Evolutionary conservation across 352 stramenopile genomes (phyloP), one percentile per base, ranked within the genome.

Genomic region (Blastocystis sp.): DNA sequence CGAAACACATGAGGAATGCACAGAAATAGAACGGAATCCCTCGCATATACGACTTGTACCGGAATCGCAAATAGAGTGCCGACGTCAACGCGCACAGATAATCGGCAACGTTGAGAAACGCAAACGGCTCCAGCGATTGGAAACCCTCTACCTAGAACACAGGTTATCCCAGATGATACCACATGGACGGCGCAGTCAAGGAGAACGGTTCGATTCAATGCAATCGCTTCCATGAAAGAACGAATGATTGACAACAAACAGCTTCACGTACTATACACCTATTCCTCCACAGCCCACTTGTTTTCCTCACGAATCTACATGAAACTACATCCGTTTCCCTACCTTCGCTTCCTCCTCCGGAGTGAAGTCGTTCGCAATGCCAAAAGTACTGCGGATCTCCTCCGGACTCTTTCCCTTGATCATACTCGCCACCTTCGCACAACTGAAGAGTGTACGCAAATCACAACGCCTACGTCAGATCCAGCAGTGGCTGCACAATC

Each of bases 281-380:
- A 73, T 51, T 51, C 32, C 27, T 98, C 96, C 90, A 98, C 95
- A 87, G 94, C 98, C 96, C 96, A 99, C 90, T 98, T 98, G 92
- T 99, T 99, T 90, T 99, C 96, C 89, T 99, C 96, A 36, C 96
- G 93, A 57, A 81, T 67, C 69, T 81, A 81, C 27, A 36, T 14
- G 21, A 40, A 21, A 81, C 54, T 29, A 24, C 21, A 34, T 11
- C 14, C 49, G 8, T 24, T 16, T 34, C 29, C 49, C 49, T n/a
- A 99, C 97, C 90, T 98, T 94, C 36, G 93, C 95, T 90, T 99
- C 96, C 87, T 99, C 96, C 88, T 99, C 96, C 0, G 96, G 96
- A 72, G 94, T 98, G 87, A 99, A 99, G 90, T 99, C 96, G 90
- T 98, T 98, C 40, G 94, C 93, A 88, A 99, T 99, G 91, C 98